Base-by-base conservation (phyloP, 805 yeast species). In the Starmerella scarabaei region DNA sequence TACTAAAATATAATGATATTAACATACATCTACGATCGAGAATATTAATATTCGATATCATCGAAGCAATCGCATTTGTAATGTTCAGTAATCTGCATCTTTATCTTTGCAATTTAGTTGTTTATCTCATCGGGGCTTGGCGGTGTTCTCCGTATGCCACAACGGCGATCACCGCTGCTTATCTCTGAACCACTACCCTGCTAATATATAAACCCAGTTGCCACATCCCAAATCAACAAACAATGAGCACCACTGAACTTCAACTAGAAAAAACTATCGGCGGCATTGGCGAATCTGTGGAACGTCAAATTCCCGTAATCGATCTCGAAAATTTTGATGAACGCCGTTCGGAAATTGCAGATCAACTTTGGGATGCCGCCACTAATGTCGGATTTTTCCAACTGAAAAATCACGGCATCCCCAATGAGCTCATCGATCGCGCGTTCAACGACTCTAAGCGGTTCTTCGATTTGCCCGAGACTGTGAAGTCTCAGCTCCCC, bases 341-440 rank as follows among this genome's bases (percentile, higher is more conserved):
- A 11, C 42, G 49, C 2, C 33, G 36, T 3, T 34, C 28, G 11
- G 42, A 40, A n/a, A 45, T 45, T 20, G 21, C 35, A 8, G 38
- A 43, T 4, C 33, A 45, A 18, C 34, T 45, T n/a, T 45, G 49
- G 49, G 31, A 21, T 16, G 49, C 49, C 3, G 49, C 49, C 2
- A 37, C 42, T 3, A 32, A 40, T 4, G 37, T 42, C 2, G 49
- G 49, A 2, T 45, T 45, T 21, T 45, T 45, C 38, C 49, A 45
- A 32, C 26, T 45, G 9, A 32, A 31, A n/a, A 38, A 43, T 27
- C 49, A 45, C 16, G 44, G 47, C 1, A 45, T 45, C 17, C 34
- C 40, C 23, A 3, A 18, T 15, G 30, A 23, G 14, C 40, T 30
- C 17, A 41, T 45, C 4, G 38, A 45, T 30, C 18, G 16, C 1